These are phyloP conservation scores for Chernovozyma sophiae-reginae DNA, from an alignment of 1,139 yeast genomes.

Conservation along the genomic window DNA sequence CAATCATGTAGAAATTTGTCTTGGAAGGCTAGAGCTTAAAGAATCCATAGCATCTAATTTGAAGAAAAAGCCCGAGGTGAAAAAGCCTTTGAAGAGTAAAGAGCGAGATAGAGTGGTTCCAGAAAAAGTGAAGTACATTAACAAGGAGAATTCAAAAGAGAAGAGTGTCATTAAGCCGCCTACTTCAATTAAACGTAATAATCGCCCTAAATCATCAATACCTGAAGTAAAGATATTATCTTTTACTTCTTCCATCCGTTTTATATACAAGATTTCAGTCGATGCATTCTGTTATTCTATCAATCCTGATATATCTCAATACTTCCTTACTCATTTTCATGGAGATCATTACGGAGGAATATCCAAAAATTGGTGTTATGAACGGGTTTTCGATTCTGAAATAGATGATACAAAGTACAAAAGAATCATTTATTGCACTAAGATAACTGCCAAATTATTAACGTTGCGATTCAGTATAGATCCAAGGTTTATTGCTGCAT, in stretches of 20 bases:
- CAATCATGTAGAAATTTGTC: conserved; percentile 3
- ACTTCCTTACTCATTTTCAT: conserved; percentile 80
- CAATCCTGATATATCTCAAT: conserved; percentile 42
- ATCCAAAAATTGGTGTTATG: conserved; percentile 64
- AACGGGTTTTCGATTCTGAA: conserved; percentile 30
- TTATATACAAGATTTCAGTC: conserved; percentile 41
- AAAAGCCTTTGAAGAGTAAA: too few relatives aligned
- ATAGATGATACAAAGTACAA: conserved; percentile 33
- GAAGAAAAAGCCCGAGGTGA: conserved; percentile 8
- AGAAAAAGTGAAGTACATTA: conserved; percentile 6
- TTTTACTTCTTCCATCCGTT: conserved; percentile 23
- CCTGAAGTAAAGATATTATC: conserved; percentile 53
- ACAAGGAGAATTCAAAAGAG: conserved; percentile 7
- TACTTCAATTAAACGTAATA: conserved; percentile 12
- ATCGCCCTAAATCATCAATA: conserved; percentile 30
- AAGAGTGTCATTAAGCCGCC: conserved; percentile 26
- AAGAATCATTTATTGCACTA: conserved; percentile 61
- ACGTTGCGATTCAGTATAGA: conserved; percentile 52
- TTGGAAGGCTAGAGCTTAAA: background rate
- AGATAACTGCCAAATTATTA: conserved; percentile 59
- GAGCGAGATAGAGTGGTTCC: conserved; percentile 3
- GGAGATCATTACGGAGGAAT: conserved; percentile 92
- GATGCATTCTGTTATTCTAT: conserved; percentile 65
- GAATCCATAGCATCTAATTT: conserved; percentile 7
- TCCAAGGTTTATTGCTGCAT: conserved; percentile 43